phyloP scores from a whole-genome alignment of 768 basidiomycete genomes.

The Cantharellus cinnabarinus region DNA sequence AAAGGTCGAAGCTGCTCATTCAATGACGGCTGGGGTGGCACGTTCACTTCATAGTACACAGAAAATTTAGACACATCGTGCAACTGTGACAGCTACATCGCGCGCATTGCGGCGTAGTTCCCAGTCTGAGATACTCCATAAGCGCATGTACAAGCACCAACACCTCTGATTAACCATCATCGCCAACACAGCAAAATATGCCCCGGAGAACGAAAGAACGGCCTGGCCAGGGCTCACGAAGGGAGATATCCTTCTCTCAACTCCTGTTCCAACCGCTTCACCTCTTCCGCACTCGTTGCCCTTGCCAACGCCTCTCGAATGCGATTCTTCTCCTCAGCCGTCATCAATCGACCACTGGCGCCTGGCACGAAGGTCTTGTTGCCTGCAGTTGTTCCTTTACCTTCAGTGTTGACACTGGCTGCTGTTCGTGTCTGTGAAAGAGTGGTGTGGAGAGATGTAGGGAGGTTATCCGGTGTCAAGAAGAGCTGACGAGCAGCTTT shows the following conservation, averaged over 20 bases:
- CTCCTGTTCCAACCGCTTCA: conserved; percentile 62
- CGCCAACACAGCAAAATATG: too few species aligned
- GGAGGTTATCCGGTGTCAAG: conserved; percentile 56
- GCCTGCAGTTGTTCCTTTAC: conserved; percentile 44
- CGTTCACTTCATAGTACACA: too few species aligned
- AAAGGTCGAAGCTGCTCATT: too few species aligned
- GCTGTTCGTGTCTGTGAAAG: conserved; percentile 46
- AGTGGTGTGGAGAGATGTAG: conserved; percentile 61
- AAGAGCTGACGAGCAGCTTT: conserved; percentile 53
- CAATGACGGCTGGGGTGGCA: too few species aligned
- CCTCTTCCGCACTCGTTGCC: conserved; percentile 82
- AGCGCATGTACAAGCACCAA: too few species aligned
- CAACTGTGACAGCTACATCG: too few species aligned
- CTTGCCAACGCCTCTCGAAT: conserved; percentile 75
- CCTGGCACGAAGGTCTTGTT: conserved; percentile 28
- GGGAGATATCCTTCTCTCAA: conserved; percentile 72
- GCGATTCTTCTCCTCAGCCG: conserved; percentile 74
- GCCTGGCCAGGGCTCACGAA: background rate
- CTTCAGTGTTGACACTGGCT: conserved; percentile 34
- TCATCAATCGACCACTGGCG: conserved; percentile 74
- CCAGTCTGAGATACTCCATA: too few species aligned
- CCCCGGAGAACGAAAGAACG: too few species aligned
- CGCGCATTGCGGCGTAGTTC: too few species aligned
- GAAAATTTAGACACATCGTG: too few species aligned
- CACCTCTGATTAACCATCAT: too few species aligned